Percentiles rank a stretch among this genome's conserved stretches.
Conservation (phyloP, 371 early-diverging fungal genomes). For the Mucor sp. region DNA sequence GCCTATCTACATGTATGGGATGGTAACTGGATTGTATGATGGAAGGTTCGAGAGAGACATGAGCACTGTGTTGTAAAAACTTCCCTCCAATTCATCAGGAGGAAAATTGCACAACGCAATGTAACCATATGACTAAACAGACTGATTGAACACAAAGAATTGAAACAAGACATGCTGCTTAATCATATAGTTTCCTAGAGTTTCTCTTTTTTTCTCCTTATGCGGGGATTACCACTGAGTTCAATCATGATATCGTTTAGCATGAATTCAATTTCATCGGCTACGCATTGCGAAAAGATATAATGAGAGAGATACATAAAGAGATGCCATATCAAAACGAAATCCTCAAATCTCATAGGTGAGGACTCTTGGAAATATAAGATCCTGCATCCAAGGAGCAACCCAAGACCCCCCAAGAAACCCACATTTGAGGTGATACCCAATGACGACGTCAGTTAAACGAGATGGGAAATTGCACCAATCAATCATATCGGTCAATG, state of each 20-base stretch:
- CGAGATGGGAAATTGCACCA: constrained; percentile 1
- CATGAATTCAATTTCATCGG: neutral
- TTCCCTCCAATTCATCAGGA: neutral
- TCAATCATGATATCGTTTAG: neutral
- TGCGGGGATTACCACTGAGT: neutral
- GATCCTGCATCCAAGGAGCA: neutral
- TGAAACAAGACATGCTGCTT: neutral
- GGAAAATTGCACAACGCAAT: neutral
- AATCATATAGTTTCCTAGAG: neutral
- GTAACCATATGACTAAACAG: neutral
- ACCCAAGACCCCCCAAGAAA: neutral
- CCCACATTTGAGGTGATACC: constrained; percentile 6
- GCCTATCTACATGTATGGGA: neutral
- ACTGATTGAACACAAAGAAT: neutral
- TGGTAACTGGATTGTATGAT: neutral
- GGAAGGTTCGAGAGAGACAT: neutral
- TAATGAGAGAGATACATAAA: neutral
- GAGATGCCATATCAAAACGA: neutral
- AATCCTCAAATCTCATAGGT: neutral
- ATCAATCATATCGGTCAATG: constrained; percentile 2
- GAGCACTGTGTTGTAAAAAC: too few relatives aligned
- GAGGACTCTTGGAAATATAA: constrained; percentile 6
- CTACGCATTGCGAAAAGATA: neutral
- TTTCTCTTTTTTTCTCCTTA: neutral
- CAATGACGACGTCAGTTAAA: constrained; percentile 17